Percentiles rank a stretch among this genome's conserved stretches.
These are phyloP conservation scores for Mortierella sp. DNA, from an alignment of 371 early-diverging fungal genomes.

Conservation along the genomic window DNA sequence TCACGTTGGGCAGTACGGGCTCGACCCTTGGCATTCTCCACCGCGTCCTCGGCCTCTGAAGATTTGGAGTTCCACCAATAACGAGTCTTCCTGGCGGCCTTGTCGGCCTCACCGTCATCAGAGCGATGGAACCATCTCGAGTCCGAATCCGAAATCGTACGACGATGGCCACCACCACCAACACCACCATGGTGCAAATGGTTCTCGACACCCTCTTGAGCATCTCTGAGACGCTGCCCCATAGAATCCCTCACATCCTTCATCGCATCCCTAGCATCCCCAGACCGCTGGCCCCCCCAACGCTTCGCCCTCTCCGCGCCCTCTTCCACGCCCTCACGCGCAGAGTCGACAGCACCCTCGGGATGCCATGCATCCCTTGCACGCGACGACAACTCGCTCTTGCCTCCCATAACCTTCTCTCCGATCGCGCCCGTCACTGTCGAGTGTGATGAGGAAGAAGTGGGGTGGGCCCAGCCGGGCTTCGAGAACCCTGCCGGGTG, in stretches of 20 bases:
- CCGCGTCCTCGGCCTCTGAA: slow-evolving; percentile 12
- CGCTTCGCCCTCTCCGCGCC: slow-evolving; percentile 10
- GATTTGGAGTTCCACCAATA: slow-evolving; percentile 16
- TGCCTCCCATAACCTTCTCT: neutral
- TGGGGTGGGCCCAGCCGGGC: neutral
- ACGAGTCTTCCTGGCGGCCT: slow-evolving; percentile 6
- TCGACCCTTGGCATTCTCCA: neutral
- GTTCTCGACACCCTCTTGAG: neutral
- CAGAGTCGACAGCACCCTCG: slow-evolving; percentile 6
- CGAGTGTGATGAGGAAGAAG: neutral
- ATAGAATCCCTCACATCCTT: slow-evolving; percentile 12
- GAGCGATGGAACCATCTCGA: slow-evolving; percentile 21
- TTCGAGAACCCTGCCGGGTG: neutral
- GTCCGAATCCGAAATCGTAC: neutral
- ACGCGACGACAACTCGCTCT: slow-evolving; percentile 33
- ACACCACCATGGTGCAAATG: neutral
- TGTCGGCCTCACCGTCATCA: neutral
- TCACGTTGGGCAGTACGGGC: slow-evolving; percentile 1
- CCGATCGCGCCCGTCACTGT: neutral
- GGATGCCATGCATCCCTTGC: slow-evolving; percentile 41
- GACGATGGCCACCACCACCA: neutral
- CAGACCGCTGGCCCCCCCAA: slow-evolving; percentile 5
- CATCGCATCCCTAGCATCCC: slow-evolving; percentile 7
- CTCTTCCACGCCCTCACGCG: neutral
- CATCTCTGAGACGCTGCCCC: neutral